Evolutionary conservation across 2,329 filamentous ascomycete genomes (phyloP), one percentile per base, ranked within the genome.

Genomic region (Nigrospora osmanthi): DNA sequence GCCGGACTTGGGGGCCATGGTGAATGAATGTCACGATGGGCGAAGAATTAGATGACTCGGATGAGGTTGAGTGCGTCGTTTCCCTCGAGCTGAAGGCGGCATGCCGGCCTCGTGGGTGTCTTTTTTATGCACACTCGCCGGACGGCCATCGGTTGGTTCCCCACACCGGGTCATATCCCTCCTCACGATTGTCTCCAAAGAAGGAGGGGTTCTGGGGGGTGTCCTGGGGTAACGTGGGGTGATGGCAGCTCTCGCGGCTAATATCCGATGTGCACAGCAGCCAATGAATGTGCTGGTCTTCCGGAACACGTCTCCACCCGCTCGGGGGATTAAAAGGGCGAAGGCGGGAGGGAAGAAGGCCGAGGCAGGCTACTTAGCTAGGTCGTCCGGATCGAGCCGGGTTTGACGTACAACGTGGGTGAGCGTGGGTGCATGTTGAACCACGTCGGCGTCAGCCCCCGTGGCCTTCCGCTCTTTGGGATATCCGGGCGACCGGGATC

Each of bases 1-100:
- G 34, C 60, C 58, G n/a, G 53, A 55, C 47, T 56, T 57, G 11
- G 56, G 51, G 36, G 52, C 53, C 58, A 61, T 61, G 39, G 10
- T 52, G 43, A 32, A 6, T 5, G 11, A 15, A 15, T 12, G 12
- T n/a, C 38, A 17, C n/a, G 33, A 23, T n/a, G 37, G 19, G 19
- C 6, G 19, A 23, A 23, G 19, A 6, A 23, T 4, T 17, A 28
- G 37, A 14, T 38, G 31, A 30, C 32, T 16, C 17, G 19, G 31
- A 41, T 16, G 34, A 35, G 34, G 13, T 5, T n/a, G 34, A 9
- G 34, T 28, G 23, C 23, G 23, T 28, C 5, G 23, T 28, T 28
- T 6, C 23, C 10, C 23, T 28, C 23, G 23, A 28, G 23, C 7
- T 28, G 23, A 28, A 10, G 23, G 6, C 23, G 23, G 23, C 23